These are phyloP conservation scores for Sclerotinia borealis DNA, from an alignment of 2,329 filamentous ascomycete genomes.

Conservation along the genomic window DNA sequence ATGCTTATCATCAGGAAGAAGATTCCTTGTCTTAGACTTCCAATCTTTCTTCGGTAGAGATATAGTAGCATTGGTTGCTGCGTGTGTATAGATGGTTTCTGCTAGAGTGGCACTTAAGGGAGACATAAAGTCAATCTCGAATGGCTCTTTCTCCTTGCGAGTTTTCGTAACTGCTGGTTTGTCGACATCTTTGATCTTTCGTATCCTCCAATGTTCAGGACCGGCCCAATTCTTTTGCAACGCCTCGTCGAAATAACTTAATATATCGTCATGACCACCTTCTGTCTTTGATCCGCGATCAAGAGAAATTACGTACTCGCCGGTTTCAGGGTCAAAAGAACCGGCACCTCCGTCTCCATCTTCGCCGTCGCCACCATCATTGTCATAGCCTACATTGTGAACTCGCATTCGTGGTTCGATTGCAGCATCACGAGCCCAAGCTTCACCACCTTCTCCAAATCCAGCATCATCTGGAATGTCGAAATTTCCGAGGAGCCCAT, in stretches of 20 bases:
- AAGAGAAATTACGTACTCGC: conserved; percentile 76
- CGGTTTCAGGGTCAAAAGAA: conserved; percentile 59
- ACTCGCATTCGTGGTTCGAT: conserved; percentile 80
- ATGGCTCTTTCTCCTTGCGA: conserved; percentile 92
- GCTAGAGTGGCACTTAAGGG: conserved; percentile 65
- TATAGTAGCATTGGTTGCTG: conserved; percentile 73
- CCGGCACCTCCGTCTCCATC: conserved; percentile 46
- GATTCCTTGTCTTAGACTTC: conserved; percentile 87
- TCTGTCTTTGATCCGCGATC: conserved; percentile 60
- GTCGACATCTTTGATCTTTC: conserved; percentile 75
- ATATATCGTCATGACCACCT: conserved; percentile 77
- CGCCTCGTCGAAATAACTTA: conserved; percentile 97
- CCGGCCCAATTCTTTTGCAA: conserved; percentile 96
- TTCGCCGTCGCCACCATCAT: conserved; percentile 47
- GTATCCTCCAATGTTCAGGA: conserved; percentile 97
- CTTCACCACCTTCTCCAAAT: conserved; percentile 93
- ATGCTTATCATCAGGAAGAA: conserved; percentile 95
- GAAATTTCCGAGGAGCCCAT: conserved; percentile 61
- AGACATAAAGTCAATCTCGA: conserved; percentile 84
- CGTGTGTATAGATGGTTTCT: conserved; percentile 74
- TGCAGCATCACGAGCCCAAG: conserved; percentile 87
- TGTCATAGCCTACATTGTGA: conserved; percentile 54
- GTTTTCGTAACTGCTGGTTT: conserved; percentile 59
- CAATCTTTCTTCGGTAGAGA: conserved; percentile 88
- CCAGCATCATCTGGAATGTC: conserved; percentile 64